phyloP scores from a whole-genome alignment of 192 early-diverging fungal species.

The Linnemannia elongata region DNA sequence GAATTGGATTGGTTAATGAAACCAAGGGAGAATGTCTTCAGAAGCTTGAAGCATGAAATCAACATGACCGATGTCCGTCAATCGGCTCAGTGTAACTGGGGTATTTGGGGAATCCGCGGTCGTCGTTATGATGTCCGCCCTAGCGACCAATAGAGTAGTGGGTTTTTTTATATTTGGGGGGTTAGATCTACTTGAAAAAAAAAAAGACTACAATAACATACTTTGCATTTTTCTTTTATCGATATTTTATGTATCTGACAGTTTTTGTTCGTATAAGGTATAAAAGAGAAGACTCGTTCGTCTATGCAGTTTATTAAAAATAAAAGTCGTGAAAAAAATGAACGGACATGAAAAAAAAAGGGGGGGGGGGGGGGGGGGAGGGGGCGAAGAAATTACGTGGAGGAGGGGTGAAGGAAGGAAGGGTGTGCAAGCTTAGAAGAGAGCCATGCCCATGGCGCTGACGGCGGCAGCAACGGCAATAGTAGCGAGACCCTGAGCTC shows the following conservation, averaged over 20 bases:
- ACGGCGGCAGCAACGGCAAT: not conserved
- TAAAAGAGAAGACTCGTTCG: not conserved
- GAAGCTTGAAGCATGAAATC: slow-evolving; percentile 80
- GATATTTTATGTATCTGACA: not conserved
- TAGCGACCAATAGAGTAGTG: slow-evolving; percentile 30
- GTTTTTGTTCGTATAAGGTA: no score
- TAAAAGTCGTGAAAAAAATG: not conserved
- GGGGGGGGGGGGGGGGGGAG: no score
- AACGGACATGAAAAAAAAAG: not conserved
- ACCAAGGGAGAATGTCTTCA: slow-evolving; percentile 75
- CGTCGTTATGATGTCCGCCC: slow-evolving; percentile 81
- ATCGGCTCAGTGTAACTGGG: slow-evolving; percentile 82
- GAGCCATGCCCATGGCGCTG: not conserved
- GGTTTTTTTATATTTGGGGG: not conserved
- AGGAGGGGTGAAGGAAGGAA: not conserved
- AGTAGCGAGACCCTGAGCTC: not conserved
- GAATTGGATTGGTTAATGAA: slow-evolving; percentile 83
- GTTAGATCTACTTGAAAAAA: no score
- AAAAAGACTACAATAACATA: not conserved
- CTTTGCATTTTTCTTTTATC: not conserved
- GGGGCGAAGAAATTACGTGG: not conserved
- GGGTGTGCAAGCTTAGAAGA: not conserved
- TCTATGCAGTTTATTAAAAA: not conserved
- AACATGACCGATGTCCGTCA: slow-evolving; percentile 79
- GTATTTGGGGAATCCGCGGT: slow-evolving; percentile 84